Percentiles rank a stretch among this genome's conserved stretches.
These are phyloP conservation scores for Choanephora cucurbitarum DNA, from an alignment of 371 early-diverging fungal species.

Conservation along the genomic window DNA sequence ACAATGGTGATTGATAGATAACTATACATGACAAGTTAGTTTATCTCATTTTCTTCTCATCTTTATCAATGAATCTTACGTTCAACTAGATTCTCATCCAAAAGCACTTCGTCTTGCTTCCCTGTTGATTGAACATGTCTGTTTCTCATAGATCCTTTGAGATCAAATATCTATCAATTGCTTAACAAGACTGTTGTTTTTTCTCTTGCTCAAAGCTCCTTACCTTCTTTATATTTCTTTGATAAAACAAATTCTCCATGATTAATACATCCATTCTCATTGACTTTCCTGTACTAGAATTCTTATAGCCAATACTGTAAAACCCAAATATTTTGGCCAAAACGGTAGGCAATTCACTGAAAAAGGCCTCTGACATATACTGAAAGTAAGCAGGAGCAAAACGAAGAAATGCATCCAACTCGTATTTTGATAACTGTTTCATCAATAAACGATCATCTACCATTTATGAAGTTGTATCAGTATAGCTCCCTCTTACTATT, in stretches of 20 bases:
- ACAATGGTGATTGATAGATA: slow-evolving; percentile 86
- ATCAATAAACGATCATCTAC: slow-evolving; percentile 90
- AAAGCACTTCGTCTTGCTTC: slow-evolving; percentile 82
- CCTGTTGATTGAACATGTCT: slow-evolving; percentile 92
- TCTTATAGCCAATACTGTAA: slow-evolving; percentile 88
- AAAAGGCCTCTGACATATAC: slow-evolving; percentile 87
- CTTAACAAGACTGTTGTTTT: slow-evolving; percentile 1
- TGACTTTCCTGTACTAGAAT: slow-evolving; percentile 76
- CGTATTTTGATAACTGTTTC: slow-evolving; percentile 89
- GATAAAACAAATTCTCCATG: slow-evolving; percentile 96
- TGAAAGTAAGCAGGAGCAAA: slow-evolving; percentile 96
- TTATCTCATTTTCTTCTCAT: not conserved
- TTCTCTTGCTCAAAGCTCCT: too few species aligned
- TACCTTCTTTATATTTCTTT: slow-evolving; percentile 74
- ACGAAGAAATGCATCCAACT: slow-evolving; percentile 87
- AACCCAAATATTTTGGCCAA: slow-evolving; percentile 96
- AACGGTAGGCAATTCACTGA: slow-evolving; percentile 84
- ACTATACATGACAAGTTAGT: slow-evolving; percentile 33
- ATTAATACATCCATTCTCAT: slow-evolving; percentile 91
- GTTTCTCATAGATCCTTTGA: slow-evolving; percentile 96
- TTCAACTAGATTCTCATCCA: slow-evolving; percentile 94
- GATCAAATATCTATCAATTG: slow-evolving; percentile 76
- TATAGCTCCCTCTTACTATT: not conserved
- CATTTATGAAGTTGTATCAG: not conserved
- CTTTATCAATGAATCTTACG: slow-evolving; percentile 42